Evolutionary conservation across 441 rosid species (phyloP).

Genomic region (Euphorbia celastroides): DNA sequence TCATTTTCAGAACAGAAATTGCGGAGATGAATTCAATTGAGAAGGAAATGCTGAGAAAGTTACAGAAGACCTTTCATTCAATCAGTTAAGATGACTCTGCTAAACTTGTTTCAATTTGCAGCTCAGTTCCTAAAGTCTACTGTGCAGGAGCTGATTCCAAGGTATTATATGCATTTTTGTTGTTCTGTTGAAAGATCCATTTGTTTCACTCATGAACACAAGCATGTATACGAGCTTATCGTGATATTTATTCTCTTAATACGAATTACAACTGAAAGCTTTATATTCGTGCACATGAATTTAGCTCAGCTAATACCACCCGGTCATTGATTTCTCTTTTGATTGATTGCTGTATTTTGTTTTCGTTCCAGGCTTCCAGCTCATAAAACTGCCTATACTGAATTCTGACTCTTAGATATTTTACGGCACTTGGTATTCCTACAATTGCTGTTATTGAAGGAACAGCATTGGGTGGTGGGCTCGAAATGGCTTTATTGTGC

Average conservation of each 20-base stretch:
- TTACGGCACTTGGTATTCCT: conserved; percentile 54
- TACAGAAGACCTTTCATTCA: conserved; percentile 48
- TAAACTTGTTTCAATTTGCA: conserved; percentile 59
- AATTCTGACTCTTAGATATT: too few relatives aligned
- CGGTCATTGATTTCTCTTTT: conserved; percentile 1
- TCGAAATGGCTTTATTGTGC: conserved; percentile 91
- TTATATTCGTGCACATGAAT: background rate
- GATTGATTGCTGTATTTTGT: background rate
- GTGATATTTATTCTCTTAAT: background rate
- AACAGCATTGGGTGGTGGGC: conserved; percentile 89
- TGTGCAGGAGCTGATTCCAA: conserved; percentile 97
- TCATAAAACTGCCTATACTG: background rate
- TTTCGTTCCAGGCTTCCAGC: conserved; percentile 5
- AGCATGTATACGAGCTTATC: background rate
- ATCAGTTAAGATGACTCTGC: conserved; percentile 52
- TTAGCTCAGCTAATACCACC: background rate
- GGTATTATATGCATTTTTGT: conserved; percentile 32
- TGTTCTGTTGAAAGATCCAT: background rate
- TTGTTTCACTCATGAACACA: background rate
- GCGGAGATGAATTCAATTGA: conserved; percentile 75
- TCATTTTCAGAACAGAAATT: conserved; percentile 43
- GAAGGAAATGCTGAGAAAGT: conserved; percentile 63
- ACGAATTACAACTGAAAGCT: background rate
- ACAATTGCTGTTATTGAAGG: conserved; percentile 93
- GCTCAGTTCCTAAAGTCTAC: conserved; percentile 70